Conservation (phyloP, 805 yeast species). For the Grigorovia jiainica region DNA sequence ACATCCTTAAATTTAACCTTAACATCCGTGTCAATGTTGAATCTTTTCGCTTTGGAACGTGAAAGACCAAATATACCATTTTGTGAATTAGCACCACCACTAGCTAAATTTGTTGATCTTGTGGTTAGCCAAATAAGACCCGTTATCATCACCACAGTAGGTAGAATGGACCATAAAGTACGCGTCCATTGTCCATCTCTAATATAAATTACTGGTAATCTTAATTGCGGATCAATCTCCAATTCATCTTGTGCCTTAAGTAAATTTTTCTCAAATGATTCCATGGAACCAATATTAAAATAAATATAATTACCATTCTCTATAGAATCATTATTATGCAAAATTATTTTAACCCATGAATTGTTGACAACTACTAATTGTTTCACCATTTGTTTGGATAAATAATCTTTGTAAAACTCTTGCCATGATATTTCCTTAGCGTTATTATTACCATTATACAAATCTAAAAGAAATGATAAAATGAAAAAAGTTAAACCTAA, state of each 20-base stretch:
- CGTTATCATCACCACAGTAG: slow-evolving; percentile 83
- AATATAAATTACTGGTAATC: slow-evolving; percentile 74
- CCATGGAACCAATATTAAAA: slow-evolving; percentile 85
- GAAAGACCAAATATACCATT: slow-evolving; percentile 87
- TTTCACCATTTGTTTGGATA: slow-evolving; percentile 71
- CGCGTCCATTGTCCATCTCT: slow-evolving; percentile 60
- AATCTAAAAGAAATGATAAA: slow-evolving; percentile 24
- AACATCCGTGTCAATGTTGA: slow-evolving; percentile 86
- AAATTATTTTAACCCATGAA: slow-evolving; percentile 58
- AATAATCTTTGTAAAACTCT: slow-evolving; percentile 67
- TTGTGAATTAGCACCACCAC: slow-evolving; percentile 36
- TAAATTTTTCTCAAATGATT: slow-evolving; percentile 72
- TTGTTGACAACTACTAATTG: slow-evolving; percentile 70
- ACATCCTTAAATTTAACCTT: slow-evolving; percentile 87
- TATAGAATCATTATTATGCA: slow-evolving; percentile 40
- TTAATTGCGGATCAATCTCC: slow-evolving; percentile 48
- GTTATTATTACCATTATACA: slow-evolving; percentile 26
- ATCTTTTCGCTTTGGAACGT: slow-evolving; percentile 80
- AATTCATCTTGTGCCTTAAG: slow-evolving; percentile 66
- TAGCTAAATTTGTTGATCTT: slow-evolving; percentile 40
- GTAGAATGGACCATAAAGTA: slow-evolving; percentile 63
- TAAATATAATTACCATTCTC: slow-evolving; percentile 31
- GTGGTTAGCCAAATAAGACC: slow-evolving; percentile 79
- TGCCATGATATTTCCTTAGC: slow-evolving; percentile 74
- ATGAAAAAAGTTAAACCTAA: slow-evolving; percentile 27